These are phyloP conservation scores for Penicillium sp. DNA, from an alignment of 2,329 filamentous ascomycete genomes.

Conservation along the genomic window DNA sequence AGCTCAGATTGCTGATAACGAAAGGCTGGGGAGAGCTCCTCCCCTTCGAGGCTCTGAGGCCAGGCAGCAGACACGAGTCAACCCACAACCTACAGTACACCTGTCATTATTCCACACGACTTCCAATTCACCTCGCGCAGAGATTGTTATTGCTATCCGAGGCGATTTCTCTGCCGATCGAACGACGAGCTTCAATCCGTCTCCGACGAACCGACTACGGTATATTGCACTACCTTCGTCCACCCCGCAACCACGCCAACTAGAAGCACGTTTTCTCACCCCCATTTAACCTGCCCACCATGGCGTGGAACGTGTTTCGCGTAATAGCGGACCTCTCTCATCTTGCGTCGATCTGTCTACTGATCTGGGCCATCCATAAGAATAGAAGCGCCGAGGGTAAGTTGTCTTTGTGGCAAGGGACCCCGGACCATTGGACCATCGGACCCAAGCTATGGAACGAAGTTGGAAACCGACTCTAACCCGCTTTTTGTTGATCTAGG, in stretches of 20 bases:
- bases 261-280: not conserved
- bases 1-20: conserved; percentile 24
- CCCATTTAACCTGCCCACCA: conserved; percentile 4
- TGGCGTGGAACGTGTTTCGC: conserved; percentile 59
- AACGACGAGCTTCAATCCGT: not conserved
- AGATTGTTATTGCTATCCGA: no score
- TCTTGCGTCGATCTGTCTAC: conserved; percentile 80
- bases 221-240: not conserved
- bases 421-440: not conserved
- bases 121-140: not conserved
- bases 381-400: conserved; percentile 84
- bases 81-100: not conserved
- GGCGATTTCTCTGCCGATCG: not conserved
- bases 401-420: conserved; percentile 7
- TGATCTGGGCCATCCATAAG: conserved; percentile 86
- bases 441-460: not conserved
- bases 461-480: conserved; percentile 1
- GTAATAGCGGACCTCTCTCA: conserved; percentile 83
- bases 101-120: not conserved
- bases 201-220: not conserved
- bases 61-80: not conserved
- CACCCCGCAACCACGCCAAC: not conserved
- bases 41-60: not conserved
- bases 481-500: conserved; percentile 50
- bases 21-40: conserved; percentile 6